Evolutionary conservation across 345 rosid species (phyloP), one percentile per base, ranked within the genome.

Genomic region (Rhizophora mangle): DNA sequence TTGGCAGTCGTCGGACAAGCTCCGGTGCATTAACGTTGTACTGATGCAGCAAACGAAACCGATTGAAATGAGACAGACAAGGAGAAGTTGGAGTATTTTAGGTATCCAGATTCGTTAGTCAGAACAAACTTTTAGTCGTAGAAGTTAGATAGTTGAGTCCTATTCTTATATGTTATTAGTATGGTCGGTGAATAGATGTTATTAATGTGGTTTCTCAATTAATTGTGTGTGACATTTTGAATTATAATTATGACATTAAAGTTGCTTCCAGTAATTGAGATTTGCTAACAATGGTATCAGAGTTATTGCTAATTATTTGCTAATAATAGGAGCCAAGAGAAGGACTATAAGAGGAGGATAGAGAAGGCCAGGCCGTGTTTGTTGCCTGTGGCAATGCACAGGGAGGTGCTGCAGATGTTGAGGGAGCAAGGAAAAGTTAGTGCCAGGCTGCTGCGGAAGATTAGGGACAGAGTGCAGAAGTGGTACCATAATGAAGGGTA

Each of bases 401-500:
- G 74, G 6, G 97, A 96, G 82, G 86, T 96, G 62, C 63, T 82
- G 81, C 81, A 84, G 80, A 89, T 90, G 96, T 67, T 96, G 76
- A 80, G 80, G 72, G 90, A 86, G 1, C 89, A 85, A 36, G 96
- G 94, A 52, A 88, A 86, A 82, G 99, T 92, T 64, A 92, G 94
- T 56, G 98, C 98, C 0, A 82, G 98, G 79, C 67, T 89, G 74
- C 60, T 96, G 89, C 97, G 92, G 91, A 96, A 73, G 87, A 85
- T 96, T 30, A 85, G 99, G 74, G 97, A 96, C 67, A 82, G 90
- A 64, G 97, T 96, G 67, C 98, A 92, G 86, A 87, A 85, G 46
- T 96, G 99, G 99, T 96, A 96, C 69, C 94, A 87, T 34, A 96
- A 96, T 51, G 97, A 92, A 73, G 99, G 99, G 49, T 96, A 87